Conservation (phyloP, 1,139 yeast genomes). For the Diutina catenulata region DNA sequence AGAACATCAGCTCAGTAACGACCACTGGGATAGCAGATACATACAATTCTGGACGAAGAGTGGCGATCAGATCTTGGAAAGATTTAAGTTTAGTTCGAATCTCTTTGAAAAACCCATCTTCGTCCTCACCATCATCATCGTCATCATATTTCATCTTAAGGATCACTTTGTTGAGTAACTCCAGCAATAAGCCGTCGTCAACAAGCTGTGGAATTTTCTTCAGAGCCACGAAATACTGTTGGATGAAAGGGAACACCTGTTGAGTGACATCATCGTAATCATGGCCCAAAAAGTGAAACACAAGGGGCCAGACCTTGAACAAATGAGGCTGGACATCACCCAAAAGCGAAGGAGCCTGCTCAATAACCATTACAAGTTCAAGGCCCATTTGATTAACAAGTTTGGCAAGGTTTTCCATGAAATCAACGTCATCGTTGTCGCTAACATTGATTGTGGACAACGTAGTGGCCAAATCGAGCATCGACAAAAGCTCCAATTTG, state of each 20-base stretch:
- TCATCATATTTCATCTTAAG: conserved; percentile 72
- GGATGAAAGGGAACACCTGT: conserved; percentile 72
- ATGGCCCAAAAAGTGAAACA: conserved; percentile 59
- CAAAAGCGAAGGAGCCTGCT: conserved; percentile 36
- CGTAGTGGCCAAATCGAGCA: conserved; percentile 54
- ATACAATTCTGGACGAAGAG: conserved; percentile 62
- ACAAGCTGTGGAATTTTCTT: conserved; percentile 39
- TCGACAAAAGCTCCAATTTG: conserved; percentile 58
- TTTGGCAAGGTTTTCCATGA: conserved; percentile 67
- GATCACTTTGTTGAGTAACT: conserved; percentile 58
- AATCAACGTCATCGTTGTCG: conserved; percentile 39
- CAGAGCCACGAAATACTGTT: conserved; percentile 58
- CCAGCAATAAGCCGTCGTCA: conserved; percentile 40
- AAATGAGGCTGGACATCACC: conserved; percentile 23
- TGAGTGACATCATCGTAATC: conserved; percentile 84
- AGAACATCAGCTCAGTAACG: conserved; percentile 48
- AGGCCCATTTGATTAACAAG: conserved; percentile 63
- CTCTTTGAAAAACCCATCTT: conserved; percentile 66
- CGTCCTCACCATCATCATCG: conserved; percentile 52
- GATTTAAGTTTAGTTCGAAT: conserved; percentile 60
- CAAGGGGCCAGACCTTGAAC: conserved; percentile 51
- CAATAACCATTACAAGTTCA: conserved; percentile 60
- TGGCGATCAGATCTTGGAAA: conserved; percentile 79
- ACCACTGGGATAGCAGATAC: conserved; percentile 57
- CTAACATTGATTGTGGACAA: conserved; percentile 25